A percentile compares a stretch with the other conserved stretches of the same genome.
Conservation (phyloP, 345 rosid species). For the Garcia nutans region DNA sequence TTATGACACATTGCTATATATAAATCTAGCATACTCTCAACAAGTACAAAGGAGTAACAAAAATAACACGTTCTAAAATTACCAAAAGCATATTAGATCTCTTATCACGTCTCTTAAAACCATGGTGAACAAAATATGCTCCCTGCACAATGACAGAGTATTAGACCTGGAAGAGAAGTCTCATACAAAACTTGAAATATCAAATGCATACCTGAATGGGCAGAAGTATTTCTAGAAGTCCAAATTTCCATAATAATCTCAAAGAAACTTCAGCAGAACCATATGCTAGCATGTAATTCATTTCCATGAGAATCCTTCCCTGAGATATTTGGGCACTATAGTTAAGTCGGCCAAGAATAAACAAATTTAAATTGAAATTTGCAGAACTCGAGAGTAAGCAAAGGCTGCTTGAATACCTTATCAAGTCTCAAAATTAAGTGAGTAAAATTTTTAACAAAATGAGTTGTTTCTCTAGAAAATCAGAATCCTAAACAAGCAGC, state of each 20-base stretch:
- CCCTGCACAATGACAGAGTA: constrained; percentile 52
- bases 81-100: constrained; percentile 96
- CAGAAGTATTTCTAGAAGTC: constrained; percentile 78
- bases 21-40: not conserved
- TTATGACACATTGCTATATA: too few species aligned
- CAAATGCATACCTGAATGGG: constrained; percentile 65
- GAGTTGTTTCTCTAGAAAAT: constrained; percentile 81
- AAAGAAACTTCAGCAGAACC: constrained; percentile 97
- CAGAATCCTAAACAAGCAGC: constrained; percentile 75
- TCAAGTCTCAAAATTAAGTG: constrained; percentile 60
- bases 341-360: constrained; percentile 18
- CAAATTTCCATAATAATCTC: constrained; percentile 88
- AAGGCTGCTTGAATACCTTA: constrained; percentile 44
- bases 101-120: constrained; percentile 85
- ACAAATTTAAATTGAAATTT: constrained; percentile 1
- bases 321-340: constrained; percentile 32
- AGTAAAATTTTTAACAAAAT: constrained; percentile 57
- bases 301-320: constrained; percentile 90
- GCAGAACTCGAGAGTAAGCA: constrained; percentile 9
- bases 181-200: not conserved
- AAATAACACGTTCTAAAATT: constrained; percentile 13
- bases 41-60: not conserved
- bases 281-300: constrained; percentile 96
- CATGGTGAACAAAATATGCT: constrained; percentile 64
- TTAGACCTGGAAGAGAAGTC: constrained; percentile 10